These are phyloP conservation scores for Linnemannia schmuckeri DNA, from an alignment of 192 early-diverging fungal species.

Conservation along the genomic window DNA sequence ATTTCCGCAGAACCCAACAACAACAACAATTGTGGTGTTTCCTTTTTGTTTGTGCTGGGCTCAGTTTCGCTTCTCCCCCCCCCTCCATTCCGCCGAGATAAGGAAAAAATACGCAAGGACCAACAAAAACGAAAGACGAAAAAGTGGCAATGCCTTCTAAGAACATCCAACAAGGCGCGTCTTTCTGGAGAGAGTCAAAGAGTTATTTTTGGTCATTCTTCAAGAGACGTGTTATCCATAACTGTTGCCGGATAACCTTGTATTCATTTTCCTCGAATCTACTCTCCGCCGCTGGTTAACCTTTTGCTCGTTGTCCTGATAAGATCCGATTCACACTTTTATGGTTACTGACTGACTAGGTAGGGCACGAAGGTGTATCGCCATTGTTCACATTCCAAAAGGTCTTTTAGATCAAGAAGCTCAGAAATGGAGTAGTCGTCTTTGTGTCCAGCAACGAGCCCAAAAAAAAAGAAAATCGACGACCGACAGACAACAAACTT, in stretches of 20 bases:
- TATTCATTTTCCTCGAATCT: neutral
- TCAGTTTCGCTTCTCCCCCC: neutral
- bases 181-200: neutral
- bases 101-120: slow-evolving; percentile 2
- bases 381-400: too few species aligned
- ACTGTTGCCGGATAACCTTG: neutral
- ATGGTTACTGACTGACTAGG: too few species aligned
- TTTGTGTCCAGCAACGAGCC: too few species aligned
- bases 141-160: neutral
- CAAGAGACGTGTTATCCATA: neutral
- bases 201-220: neutral
- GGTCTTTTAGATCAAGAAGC: too few species aligned
- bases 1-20: neutral
- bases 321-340: neutral
- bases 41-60: neutral
- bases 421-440: too few species aligned
- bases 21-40: neutral
- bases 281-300: neutral
- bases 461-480: too few species aligned
- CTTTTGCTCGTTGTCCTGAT: neutral
- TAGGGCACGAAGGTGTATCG: neutral
- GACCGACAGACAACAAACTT: too few species aligned
- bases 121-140: neutral
- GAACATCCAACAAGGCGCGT: neutral
- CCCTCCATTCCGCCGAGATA: neutral